A percentile compares a stretch with the other conserved stretches of the same genome.
Evolutionary conservation across 345 rosid genomes (phyloP).

Genomic region (Salix brachista): DNA sequence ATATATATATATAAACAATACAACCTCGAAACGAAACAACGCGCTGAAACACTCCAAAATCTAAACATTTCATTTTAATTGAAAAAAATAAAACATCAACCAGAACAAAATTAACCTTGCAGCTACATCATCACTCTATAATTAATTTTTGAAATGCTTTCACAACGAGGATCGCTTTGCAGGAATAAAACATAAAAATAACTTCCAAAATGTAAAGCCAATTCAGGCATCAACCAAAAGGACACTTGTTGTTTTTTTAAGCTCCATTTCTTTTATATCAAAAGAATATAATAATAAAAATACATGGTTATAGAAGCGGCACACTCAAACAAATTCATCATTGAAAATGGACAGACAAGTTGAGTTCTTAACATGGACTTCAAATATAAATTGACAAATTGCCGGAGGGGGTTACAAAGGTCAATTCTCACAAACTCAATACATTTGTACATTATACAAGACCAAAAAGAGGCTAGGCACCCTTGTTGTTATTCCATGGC

Average conservation of each 20-base stretch:
- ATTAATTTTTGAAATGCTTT: background rate
- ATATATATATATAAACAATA: too few relatives aligned
- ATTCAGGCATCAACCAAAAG: background rate
- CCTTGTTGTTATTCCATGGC: conserved; percentile 74
- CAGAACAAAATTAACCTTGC: fast-evolving
- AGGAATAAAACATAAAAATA: background rate
- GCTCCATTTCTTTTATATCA: background rate
- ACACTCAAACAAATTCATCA: background rate
- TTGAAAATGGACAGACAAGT: background rate
- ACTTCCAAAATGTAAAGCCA: background rate
- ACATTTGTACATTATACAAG: conserved; percentile 27
- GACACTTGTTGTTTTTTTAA: background rate
- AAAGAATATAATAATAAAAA: conserved; percentile 4
- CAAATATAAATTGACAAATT: conserved; percentile 6
- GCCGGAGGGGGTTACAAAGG: conserved; percentile 15
- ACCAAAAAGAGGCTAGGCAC: conserved; percentile 44
- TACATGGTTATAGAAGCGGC: background rate
- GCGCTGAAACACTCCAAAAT: too few relatives aligned
- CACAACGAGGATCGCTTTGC: background rate
- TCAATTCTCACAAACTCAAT: conserved; percentile 2
- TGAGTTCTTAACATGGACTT: background rate
- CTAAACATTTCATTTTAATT: too few relatives aligned
- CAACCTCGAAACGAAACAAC: too few relatives aligned
- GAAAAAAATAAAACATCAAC: too few relatives aligned
- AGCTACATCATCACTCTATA: too few relatives aligned